phyloP scores from a whole-genome alignment of 106 monocot genomes.

The Dioscorea alata region DNA sequence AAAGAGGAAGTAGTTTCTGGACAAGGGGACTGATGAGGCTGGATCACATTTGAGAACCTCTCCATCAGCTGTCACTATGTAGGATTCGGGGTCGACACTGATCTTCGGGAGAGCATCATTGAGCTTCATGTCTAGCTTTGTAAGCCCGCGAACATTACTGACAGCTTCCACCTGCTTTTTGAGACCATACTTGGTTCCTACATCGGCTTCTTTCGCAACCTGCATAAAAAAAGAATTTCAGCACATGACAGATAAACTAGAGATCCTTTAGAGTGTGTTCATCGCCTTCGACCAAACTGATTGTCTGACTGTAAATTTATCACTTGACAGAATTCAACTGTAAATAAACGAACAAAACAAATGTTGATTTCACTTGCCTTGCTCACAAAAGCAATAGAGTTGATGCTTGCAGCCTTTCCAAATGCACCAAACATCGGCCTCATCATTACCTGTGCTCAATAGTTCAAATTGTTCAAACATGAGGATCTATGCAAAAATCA shows the following conservation, averaged over 20 bases:
- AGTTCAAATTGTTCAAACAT: background rate
- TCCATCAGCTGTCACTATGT: conserved; percentile 80
- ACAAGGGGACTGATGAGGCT: conserved; percentile 53
- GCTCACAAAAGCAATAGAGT: conserved; percentile 97
- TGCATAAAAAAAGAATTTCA: conserved; percentile 6
- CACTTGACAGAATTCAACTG: too few relatives aligned
- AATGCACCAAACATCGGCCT: conserved; percentile 99
- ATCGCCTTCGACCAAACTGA: too few relatives aligned
- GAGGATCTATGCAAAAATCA: too few relatives aligned
- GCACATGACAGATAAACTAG: too few relatives aligned
- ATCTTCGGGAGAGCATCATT: conserved; percentile 77
- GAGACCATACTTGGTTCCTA: conserved; percentile 49
- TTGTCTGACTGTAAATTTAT: too few relatives aligned
- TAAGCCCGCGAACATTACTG: conserved; percentile 54
- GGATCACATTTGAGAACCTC: conserved; percentile 68
- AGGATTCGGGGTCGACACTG: conserved; percentile 81
- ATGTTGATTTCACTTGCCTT: conserved; percentile 42
- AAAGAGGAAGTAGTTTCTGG: conserved; percentile 95
- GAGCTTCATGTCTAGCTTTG: conserved; percentile 97
- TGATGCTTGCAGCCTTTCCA: conserved; percentile 81
- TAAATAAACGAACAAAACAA: too few relatives aligned
- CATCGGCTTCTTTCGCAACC: conserved; percentile 66
- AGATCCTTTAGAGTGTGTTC: too few relatives aligned
- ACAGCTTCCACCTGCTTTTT: conserved; percentile 87
- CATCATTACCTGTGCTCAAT: conserved; percentile 68